Conservation (phyloP, 169 alveolate species). For the Cryptosporidium ubiquitum region DNA sequence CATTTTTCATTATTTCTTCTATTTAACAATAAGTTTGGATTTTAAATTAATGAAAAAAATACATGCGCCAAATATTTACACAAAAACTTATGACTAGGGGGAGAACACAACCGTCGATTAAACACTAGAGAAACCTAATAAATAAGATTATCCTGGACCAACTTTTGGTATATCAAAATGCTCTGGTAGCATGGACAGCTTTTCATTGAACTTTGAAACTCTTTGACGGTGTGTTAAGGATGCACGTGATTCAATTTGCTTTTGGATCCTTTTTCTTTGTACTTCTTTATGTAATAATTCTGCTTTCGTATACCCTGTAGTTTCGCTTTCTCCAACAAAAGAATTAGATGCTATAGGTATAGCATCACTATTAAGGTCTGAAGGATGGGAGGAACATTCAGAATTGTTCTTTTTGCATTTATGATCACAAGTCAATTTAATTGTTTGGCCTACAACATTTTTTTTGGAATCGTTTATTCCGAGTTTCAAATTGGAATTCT, state of each 20-base stretch:
- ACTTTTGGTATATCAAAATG: conserved; percentile 92
- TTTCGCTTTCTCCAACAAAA: background rate
- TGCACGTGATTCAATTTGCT: conserved; percentile 81
- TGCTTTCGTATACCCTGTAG: conserved; percentile 47
- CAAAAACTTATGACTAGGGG: background rate
- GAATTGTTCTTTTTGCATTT: background rate
- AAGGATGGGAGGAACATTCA: background rate
- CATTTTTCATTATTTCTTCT: conserved; percentile 32
- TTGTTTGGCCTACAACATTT: background rate
- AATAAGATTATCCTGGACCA: conserved; percentile 86
- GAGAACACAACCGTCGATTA: background rate
- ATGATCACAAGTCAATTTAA: background rate
- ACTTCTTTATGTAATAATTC: conserved; percentile 85
- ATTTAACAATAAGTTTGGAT: background rate
- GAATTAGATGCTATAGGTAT: background rate
- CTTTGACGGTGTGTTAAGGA: conserved; percentile 87
- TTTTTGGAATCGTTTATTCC: background rate
- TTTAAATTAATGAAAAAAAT: background rate
- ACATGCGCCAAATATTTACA: conserved; percentile 62
- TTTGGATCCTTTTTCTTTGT: conserved; percentile 81
- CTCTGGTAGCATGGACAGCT: conserved; percentile 86
- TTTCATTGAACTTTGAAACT: conserved; percentile 85
- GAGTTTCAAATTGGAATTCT: background rate
- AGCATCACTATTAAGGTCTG: background rate
- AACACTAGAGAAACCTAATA: background rate